These are phyloP conservation scores for Kodamaea arcana DNA, from an alignment of 1,139 yeast genomes.

Conservation along the genomic window DNA sequence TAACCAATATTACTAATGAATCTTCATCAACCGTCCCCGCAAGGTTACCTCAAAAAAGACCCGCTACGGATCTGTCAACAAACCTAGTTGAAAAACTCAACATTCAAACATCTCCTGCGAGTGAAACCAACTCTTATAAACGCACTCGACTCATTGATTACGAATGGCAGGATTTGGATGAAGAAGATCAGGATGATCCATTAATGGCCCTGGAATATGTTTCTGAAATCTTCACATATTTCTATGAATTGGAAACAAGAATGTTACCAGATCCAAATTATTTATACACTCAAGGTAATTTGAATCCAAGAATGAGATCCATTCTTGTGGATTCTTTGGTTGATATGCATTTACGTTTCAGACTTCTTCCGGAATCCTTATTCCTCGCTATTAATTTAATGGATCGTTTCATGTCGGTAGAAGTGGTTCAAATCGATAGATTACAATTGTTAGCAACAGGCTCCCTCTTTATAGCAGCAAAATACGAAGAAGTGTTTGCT, in stretches of 20 bases:
- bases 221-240: constrained; percentile 75
- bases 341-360: constrained; percentile 83
- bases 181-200: constrained; percentile 88
- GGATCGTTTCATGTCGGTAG: constrained; percentile 85
- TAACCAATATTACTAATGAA: constrained; percentile 2
- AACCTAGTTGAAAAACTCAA: constrained; percentile 43
- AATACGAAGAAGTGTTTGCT: constrained; percentile 90
- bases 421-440: constrained; percentile 76
- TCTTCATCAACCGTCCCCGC: constrained; percentile 8
- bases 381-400: constrained; percentile 83
- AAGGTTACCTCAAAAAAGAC: constrained; percentile 53
- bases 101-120: constrained; percentile 8
- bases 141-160: constrained; percentile 43
- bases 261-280: constrained; percentile 80
- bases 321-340: constrained; percentile 93
- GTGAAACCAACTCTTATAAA: constrained; percentile 12
- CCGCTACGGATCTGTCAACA: constrained; percentile 53
- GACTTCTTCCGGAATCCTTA: constrained; percentile 85
- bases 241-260: constrained; percentile 67
- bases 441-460: constrained; percentile 90
- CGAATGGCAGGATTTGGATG: constrained; percentile 89
- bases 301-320: constrained; percentile 83
- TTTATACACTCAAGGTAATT: constrained; percentile 67
- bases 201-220: constrained; percentile 94
- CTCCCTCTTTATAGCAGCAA: constrained; percentile 86